Evolutionary conservation across 2,329 filamentous ascomycete species (phyloP), one percentile per base, ranked within the genome.

Genomic region (Fusarium tanahbumbuense): DNA sequence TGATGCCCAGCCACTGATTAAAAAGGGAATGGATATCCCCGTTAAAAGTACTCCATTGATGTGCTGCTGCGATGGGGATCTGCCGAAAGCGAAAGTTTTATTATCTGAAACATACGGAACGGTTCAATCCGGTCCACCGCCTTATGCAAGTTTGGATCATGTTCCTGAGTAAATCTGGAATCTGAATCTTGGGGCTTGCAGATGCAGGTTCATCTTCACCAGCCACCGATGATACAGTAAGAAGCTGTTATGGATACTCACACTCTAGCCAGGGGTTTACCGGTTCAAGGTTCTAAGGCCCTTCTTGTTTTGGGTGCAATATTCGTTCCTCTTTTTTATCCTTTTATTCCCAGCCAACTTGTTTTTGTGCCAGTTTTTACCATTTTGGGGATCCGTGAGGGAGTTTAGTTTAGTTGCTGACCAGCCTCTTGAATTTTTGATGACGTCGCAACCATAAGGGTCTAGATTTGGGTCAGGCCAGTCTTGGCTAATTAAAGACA

Each of bases 401-500:
- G 10, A 37, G 22, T 46, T 49, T 10, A 13, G 34, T 46, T 34
- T 10, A 18, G 34, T 37, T 37, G 53, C 42, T 67, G 28, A 52
- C 68, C 67, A 70, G 53, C 68, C 68, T 63, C 68, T 44, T 22
- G 11, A 60, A 57, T 71, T 70, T 28, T 28, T 47, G 23, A 55
- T 68, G 55, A 70, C 63, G 67, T 71, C 48, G 47, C 37, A 49
- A 15, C 16, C 7, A 20, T 13, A 53, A 13, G 10, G 42, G 49
- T 54, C 63, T 71, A 40, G 67, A 64, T 55, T 44, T 34, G 34
- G 34, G 34, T 12, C 18, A 32, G 30, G 30, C 16, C 30, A 12
- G 34, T 55, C 34, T 49, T 53, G 56, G 61, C 47, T 67, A 54
- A 37, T 58, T 23, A 25, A n/a, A 23, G 16, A 23, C 11, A 12